Conservation (phyloP, 768 basidiomycete genomes). For the Russula sp. region DNA sequence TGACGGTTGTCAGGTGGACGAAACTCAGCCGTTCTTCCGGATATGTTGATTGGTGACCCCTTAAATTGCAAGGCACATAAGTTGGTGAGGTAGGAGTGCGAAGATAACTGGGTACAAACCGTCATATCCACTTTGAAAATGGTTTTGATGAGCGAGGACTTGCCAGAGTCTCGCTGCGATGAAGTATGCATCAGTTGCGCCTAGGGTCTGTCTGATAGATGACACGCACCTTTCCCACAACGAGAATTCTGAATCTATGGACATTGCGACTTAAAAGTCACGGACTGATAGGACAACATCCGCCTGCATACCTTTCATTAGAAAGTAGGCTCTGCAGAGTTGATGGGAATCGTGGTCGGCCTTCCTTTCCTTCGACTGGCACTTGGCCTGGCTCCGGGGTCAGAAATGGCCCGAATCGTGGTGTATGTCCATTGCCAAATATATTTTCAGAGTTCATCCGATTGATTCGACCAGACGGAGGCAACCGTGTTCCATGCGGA, state of each 20-base stretch:
- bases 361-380: not conserved
- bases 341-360: not conserved
- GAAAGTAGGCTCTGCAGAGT: not conserved
- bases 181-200: not conserved
- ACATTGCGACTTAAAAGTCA: not conserved
- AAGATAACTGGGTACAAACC: not conserved
- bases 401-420: not conserved
- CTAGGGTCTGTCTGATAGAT: not conserved
- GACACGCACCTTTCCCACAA: constrained; percentile 14
- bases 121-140: constrained; percentile 12
- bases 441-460: not conserved
- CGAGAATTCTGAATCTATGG: constrained; percentile 16
- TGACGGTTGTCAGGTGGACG: not conserved
- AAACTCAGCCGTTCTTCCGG: not conserved
- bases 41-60: not conserved
- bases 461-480: not conserved
- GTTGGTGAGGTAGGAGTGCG: too few species aligned
- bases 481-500: not conserved
- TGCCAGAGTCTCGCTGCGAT: constrained; percentile 15
- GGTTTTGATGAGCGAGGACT: constrained; percentile 15
- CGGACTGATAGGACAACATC: not conserved
- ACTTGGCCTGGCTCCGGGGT: not conserved
- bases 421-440: not conserved
- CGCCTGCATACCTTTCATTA: constrained; percentile 9
- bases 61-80: not conserved